Percentiles rank a stretch among this genome's conserved stretches.
These are phyloP conservation scores for Hymenoscyphus occultus DNA, from an alignment of 2,329 filamentous ascomycete genomes.

Conservation along the genomic window DNA sequence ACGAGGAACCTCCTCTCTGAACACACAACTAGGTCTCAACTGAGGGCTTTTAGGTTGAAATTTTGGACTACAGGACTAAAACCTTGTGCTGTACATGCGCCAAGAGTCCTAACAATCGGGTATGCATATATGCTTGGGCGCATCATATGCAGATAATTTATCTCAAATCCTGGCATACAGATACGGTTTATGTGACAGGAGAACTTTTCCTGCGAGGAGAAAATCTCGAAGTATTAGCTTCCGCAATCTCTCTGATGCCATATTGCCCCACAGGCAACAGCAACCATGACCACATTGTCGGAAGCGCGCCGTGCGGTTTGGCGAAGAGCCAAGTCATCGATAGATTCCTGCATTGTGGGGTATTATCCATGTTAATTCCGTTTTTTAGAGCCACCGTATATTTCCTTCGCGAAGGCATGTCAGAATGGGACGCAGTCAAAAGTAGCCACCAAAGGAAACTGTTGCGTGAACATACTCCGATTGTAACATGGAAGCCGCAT, in stretches of 20 bases:
- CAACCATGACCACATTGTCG: slow-evolving; percentile 11
- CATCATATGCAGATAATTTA: slow-evolving; percentile 10
- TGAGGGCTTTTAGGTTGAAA: neutral
- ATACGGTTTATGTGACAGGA: neutral
- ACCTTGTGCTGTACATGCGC: neutral
- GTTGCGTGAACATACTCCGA: neutral
- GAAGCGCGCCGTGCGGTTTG: slow-evolving; percentile 8
- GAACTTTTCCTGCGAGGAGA: neutral
- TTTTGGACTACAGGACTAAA: neutral
- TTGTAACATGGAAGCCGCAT: neutral
- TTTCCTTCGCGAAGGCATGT: neutral
- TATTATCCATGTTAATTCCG: slow-evolving; percentile 10
- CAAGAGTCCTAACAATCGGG: neutral
- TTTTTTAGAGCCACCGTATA: neutral
- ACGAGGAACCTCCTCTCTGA: neutral
- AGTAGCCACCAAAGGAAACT: neutral
- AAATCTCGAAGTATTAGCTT: neutral
- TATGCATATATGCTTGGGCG: slow-evolving; percentile 3
- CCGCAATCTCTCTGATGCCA: neutral
- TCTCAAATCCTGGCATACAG: neutral
- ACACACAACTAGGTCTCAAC: neutral
- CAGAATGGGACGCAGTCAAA: neutral
- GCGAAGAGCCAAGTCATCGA: neutral
- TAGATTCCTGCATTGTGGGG: slow-evolving; percentile 12
- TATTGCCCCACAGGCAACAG: neutral